Base-by-base conservation (phyloP, 257 asterid genomes). In the Solanum pimpinellifolium region DNA sequence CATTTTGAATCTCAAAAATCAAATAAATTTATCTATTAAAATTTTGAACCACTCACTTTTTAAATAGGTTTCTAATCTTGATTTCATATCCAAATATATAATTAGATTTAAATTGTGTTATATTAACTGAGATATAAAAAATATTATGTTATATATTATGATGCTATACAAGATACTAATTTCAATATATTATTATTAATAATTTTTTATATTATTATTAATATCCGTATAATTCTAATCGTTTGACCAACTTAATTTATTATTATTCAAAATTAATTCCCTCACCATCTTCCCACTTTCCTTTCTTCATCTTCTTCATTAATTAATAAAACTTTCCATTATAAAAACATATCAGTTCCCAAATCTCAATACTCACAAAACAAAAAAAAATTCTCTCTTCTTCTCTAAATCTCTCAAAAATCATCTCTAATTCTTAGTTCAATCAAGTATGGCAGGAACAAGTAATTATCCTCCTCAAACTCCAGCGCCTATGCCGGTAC, bases 61-160 rank as follows among this genome's bases (percentile, higher is more conserved):
- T 16, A 52, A 16, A 16, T 52, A 52, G 4, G 0, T 52, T 5
- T 52, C 60, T 16, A 16, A 52, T 29, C 29, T 29, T 0, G 3
- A 52, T 52, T 52, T 52, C 62, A 16, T 0, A 3, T 16, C 0
- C 0, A 52, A 52, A 15, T 33, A 33, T 33, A 33, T 1, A 3
- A 33, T 33, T 0, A 47, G 6, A 16, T 49, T 1, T 16, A 16
- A 16, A 52, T 0, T 0, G 1, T 52, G 0, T 16, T 3, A 52
- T 8, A 15, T 52, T 6, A 52, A 52, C 1, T 52, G 1, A 52
- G 4, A 52, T 0, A 47, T 0, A 47, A 13, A 47, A 12, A 11
- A 0, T 44, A 11, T 11, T 11, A 10, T 3, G 0, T 42, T 0
- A 11, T 42, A 0, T 11, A 42, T 42, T 10, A 42, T 42, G 33